These are phyloP conservation scores for Fusarium sp. DNA, from an alignment of 2,329 filamentous ascomycete genomes.

Conservation along the genomic window DNA sequence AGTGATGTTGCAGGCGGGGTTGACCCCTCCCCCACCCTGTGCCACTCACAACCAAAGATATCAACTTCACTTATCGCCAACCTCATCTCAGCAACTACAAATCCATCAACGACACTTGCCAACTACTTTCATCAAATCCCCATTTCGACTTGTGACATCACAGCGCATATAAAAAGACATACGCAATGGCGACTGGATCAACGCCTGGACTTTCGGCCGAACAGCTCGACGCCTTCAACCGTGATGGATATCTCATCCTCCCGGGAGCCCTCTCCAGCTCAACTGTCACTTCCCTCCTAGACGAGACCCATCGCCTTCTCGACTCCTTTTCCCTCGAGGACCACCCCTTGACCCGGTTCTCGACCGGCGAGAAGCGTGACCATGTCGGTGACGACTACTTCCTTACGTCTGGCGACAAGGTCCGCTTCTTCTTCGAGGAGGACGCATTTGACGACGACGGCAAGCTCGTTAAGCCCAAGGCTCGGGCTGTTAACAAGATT, in stretches of 20 bases:
- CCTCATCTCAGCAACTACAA: slow-evolving; percentile 15
- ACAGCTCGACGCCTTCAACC: slow-evolving; percentile 79
- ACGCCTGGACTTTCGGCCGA: slow-evolving; percentile 72
- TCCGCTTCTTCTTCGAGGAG: slow-evolving; percentile 98
- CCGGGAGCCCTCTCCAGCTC: slow-evolving; percentile 77
- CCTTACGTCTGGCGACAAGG: slow-evolving; percentile 86
- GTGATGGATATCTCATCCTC: slow-evolving; percentile 91
- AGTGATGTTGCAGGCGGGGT: slow-evolving; percentile 36
- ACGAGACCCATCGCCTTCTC: slow-evolving; percentile 81
- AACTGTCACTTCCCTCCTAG: slow-evolving; percentile 76
- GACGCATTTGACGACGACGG: slow-evolving; percentile 81
- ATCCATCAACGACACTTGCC: neutral
- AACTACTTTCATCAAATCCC: neutral
- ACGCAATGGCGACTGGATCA: slow-evolving; percentile 32
- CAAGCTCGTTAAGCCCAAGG: slow-evolving; percentile 80
- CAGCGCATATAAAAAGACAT: neutral
- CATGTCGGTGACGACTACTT: slow-evolving; percentile 98
- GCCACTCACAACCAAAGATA: slow-evolving; percentile 10
- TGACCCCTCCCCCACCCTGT: slow-evolving; percentile 33
- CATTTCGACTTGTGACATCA: neutral
- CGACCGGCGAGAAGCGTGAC: slow-evolving; percentile 78
- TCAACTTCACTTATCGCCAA: slow-evolving; percentile 22
- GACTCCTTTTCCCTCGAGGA: slow-evolving; percentile 80
- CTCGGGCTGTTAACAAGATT: slow-evolving; percentile 89
- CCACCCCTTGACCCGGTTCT: slow-evolving; percentile 95